Conservation (phyloP, 179 eudicot species). For the Silene vulgaris region DNA sequence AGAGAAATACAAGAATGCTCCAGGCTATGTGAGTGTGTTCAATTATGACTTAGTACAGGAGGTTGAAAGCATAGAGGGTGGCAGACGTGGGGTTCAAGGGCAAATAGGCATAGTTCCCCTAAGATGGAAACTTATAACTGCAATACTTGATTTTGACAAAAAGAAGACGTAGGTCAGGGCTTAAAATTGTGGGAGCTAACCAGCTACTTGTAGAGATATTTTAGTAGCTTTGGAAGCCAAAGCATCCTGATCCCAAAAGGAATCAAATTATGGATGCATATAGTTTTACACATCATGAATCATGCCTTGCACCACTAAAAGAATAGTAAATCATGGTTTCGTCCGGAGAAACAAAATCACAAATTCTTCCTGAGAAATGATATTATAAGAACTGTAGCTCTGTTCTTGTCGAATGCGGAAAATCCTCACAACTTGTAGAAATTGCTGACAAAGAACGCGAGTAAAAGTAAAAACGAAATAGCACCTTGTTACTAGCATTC, state of each 20-base stretch:
- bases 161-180: neutral
- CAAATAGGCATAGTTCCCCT: neutral
- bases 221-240: neutral
- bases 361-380: neutral
- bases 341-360: neutral
- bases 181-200: neutral
- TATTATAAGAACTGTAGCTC: neutral
- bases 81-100: no score
- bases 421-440: neutral
- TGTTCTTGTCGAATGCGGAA: neutral
- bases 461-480: neutral
- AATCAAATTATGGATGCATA: neutral
- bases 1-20: neutral
- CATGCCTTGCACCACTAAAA: neutral
- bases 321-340: neutral
- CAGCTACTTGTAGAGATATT: neutral
- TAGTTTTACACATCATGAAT: neutral
- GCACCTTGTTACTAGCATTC: conserved; percentile 64
- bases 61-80: neutral
- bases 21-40: neutral
- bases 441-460: neutral
- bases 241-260: conserved; percentile 1
- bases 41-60: neutral
- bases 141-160: neutral
- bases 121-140: neutral